Percentiles rank a stretch among this genome's conserved stretches.
phyloP scores from a whole-genome alignment of 2,329 filamentous ascomycete genomes.

The Nothopassalora personata region DNA sequence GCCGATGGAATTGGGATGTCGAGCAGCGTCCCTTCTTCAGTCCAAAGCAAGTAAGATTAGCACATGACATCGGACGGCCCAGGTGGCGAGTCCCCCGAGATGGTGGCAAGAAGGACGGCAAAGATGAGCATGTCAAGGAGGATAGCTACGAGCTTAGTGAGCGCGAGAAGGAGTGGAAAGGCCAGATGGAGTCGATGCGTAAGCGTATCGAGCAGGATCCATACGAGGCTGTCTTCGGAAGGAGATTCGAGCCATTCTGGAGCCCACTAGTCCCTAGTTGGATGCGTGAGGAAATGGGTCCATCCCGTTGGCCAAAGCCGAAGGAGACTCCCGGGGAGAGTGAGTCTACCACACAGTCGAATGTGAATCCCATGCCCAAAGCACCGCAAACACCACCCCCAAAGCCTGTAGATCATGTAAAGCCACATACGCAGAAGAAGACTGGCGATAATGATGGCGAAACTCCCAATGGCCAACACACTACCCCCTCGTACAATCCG shows the following conservation, averaged over 20 bases:
- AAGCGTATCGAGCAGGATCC: conserved; percentile 37
- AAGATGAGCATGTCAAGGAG: conserved; percentile 5
- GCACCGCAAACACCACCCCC: conserved; percentile 3
- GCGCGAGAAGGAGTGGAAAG: conserved; percentile 31
- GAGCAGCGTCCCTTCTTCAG: conserved; percentile 24
- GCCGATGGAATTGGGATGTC: conserved; percentile 30
- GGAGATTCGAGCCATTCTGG: conserved; percentile 34
- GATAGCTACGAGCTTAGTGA: conserved; percentile 27
- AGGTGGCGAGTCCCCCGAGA: conserved; percentile 17
- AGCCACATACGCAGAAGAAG: neutral
- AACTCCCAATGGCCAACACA: conserved; percentile 13
- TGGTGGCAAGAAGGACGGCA: conserved; percentile 7
- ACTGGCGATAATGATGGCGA: conserved; percentile 4
- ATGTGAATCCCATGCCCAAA: conserved; percentile 3
- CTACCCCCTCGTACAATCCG: conserved; percentile 18
- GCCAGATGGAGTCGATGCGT: conserved; percentile 31
- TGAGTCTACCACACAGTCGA: neutral
- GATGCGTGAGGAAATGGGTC: conserved; percentile 28
- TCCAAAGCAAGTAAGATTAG: conserved; percentile 27
- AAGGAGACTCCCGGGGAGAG: conserved; percentile 7
- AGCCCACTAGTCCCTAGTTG: conserved; percentile 27
- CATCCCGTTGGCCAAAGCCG: conserved; percentile 14
- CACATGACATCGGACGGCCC: conserved; percentile 24
- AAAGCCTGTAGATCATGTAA: neutral
- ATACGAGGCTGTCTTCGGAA: conserved; percentile 41